These are phyloP conservation scores for Cladobotryum protrusum DNA, from an alignment of 2,329 filamentous ascomycete species.

Conservation along the genomic window DNA sequence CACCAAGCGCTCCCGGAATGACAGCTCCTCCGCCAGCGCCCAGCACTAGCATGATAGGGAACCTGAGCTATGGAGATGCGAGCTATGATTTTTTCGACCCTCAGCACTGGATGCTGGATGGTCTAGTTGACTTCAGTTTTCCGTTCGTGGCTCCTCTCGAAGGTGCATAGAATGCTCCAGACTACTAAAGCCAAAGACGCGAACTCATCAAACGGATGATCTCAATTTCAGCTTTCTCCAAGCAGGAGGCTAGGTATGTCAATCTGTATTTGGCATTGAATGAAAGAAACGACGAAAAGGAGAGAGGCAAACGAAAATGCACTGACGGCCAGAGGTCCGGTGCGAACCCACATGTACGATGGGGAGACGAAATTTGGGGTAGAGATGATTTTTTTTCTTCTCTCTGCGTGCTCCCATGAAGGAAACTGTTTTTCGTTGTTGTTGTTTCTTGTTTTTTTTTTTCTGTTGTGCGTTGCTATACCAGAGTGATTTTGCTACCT, in stretches of 20 bases:
- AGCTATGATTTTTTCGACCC: slow-evolving; percentile 89
- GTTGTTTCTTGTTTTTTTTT: slow-evolving; percentile 6
- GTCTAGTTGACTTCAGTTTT: slow-evolving; percentile 74
- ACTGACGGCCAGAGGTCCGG: no score
- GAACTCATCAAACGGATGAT: no score
- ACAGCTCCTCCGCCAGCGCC: slow-evolving; percentile 30
- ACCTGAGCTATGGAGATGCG: slow-evolving; percentile 56
- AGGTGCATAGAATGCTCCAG: slow-evolving; percentile 33
- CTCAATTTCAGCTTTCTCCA: no score
- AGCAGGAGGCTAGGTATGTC: background rate
- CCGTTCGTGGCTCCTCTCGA: slow-evolving; percentile 52
- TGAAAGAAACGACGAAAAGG: no score
- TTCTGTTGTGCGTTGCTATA: slow-evolving; percentile 13
- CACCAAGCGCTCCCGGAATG: slow-evolving; percentile 43
- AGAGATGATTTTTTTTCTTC: background rate
- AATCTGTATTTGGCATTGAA: background rate
- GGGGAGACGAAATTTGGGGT: background rate
- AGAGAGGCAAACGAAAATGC: no score
- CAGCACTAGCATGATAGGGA: slow-evolving; percentile 42
- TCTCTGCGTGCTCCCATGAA: background rate
- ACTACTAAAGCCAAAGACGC: background rate
- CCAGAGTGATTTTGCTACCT: slow-evolving; percentile 8
- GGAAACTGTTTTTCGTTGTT: background rate
- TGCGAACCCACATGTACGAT: background rate
- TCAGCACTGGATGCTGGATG: slow-evolving; percentile 89